Evolutionary conservation across 768 basidiomycete genomes (phyloP), one percentile per base, ranked within the genome.

Genomic region (Suillus lakei): DNA sequence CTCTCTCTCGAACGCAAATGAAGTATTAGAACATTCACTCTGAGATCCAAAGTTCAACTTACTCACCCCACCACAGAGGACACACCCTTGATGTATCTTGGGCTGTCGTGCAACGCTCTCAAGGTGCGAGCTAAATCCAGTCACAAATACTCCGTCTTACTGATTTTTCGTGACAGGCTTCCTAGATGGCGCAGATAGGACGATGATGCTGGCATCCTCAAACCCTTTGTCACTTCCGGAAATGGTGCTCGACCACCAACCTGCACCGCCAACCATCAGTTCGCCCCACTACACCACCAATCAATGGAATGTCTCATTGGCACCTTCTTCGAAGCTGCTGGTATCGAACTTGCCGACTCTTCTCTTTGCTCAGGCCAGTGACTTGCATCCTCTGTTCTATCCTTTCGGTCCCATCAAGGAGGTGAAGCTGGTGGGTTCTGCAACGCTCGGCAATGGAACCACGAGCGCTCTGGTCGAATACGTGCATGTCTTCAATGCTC

Each of bases 81-180:
- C 89, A 93, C 71, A 82, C 84, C 23, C 85, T 94, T 54, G 92
- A 94, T 72, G 85, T 94, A 60, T 93, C 92, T 7, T 94, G 92
- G 92, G 92, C 92, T 21, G 92, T 94, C 28, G 92, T 94, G 43
- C 92, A 94, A 69, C 91, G 92, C 53, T 94, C 92, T 67, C 88
- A 90, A 83, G 92, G 91, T 91, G 39, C 23, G 64, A 41, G 2
- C 15, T 68, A 3, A 6, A 8, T 4, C 36, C 28, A 13, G 38
- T 41, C 36, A 1, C 61, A 34, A 60, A 41, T 41, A 12, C 43
- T 56, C 63, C 43, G 21, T 61, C 61, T 66, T 36, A 68, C 48
- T 61, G 54, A 66, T n/a, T 28, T 28, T 60, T 66, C 23, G 32
- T 10, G 15, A 5, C 66, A 92, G 92, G 91, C 26, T 93, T 93